phyloP scores from a whole-genome alignment of 192 early-diverging fungal species.

The Cetraspora pellucida region DNA sequence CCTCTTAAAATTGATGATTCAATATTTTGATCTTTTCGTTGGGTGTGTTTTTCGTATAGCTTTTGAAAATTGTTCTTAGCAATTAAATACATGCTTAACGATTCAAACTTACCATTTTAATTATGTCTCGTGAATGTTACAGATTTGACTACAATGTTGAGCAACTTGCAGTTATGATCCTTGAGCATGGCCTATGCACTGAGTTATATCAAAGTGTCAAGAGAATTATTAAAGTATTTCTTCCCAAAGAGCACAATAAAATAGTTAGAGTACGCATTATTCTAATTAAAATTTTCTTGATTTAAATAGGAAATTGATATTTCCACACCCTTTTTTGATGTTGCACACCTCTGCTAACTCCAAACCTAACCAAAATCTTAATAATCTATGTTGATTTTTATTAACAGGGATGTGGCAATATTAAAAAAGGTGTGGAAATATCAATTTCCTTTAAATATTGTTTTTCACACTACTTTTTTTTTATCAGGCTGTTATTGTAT shows the following conservation, averaged over 20 bases:
- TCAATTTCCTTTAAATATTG: not conserved
- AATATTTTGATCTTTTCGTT: conserved; percentile 16
- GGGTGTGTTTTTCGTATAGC: not conserved
- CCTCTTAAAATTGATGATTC: conserved; percentile 12
- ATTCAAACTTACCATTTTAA: not conserved
- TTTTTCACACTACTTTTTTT: not conserved
- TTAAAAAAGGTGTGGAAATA: too few species aligned
- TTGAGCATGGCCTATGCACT: not conserved
- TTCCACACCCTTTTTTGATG: too few species aligned
- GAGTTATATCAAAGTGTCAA: conserved; percentile 29
- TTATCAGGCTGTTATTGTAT: not conserved
- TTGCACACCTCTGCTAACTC: too few species aligned
- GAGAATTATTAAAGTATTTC: not conserved
- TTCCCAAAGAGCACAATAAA: not conserved
- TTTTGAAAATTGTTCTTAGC: not conserved
- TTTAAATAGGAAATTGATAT: not conserved
- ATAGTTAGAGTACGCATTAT: not conserved
- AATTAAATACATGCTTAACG: not conserved
- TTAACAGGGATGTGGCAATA: too few species aligned
- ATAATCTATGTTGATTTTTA: too few species aligned
- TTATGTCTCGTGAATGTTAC: not conserved
- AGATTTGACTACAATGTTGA: not conserved
- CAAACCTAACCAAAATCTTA: too few species aligned
- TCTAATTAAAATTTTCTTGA: not conserved
- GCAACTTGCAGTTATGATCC: not conserved